phyloP scores from a whole-genome alignment of 1,284 basidiomycete species.

The Mycena citricolor region DNA sequence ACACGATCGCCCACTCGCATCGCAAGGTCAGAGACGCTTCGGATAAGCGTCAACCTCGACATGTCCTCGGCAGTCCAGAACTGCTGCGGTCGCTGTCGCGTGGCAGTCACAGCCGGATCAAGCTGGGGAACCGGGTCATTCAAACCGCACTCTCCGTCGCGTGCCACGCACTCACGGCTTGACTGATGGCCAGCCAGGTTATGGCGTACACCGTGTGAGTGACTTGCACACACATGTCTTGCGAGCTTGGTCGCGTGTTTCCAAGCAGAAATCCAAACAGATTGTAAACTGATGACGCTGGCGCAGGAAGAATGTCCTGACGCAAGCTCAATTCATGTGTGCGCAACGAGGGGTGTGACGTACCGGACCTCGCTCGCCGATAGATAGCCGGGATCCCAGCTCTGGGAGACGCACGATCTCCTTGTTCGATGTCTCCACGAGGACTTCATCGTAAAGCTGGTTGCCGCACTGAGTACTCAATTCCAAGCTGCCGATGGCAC shows the following conservation, averaged over 20 bases:
- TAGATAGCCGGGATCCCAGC: conserved; percentile 64
- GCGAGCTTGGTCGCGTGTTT: conserved; percentile 40
- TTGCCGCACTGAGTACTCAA: too few relatives aligned
- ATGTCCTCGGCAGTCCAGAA: conserved; percentile 77
- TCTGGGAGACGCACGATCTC: conserved; percentile 72
- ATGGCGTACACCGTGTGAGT: conserved; percentile 80
- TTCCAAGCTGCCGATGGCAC: neutral
- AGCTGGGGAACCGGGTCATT: conserved; percentile 46
- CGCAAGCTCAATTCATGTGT: conserved; percentile 10
- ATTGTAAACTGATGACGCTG: conserved; percentile 43
- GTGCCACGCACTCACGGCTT: conserved; percentile 55
- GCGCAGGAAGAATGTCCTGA: conserved; percentile 68
- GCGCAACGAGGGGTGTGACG: conserved; percentile 26
- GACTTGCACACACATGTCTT: conserved; percentile 71
- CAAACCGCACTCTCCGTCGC: neutral
- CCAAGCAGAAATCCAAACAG: conserved; percentile 48
- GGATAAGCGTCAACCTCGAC: conserved; percentile 64
- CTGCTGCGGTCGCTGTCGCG: conserved; percentile 63
- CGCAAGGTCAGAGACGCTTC: conserved; percentile 58
- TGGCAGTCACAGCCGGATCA: conserved; percentile 50
- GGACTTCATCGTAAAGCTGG: conserved; percentile 84
- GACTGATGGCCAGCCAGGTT: conserved; percentile 88
- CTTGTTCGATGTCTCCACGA: conserved; percentile 60
- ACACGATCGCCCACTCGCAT: conserved; percentile 72
- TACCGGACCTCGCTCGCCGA: conserved; percentile 73